A percentile compares a stretch with the other conserved stretches of the same genome.
These are phyloP conservation scores for Phycomyces blakesleeanus DNA, from an alignment of 192 early-diverging fungal species.

Conservation along the genomic window DNA sequence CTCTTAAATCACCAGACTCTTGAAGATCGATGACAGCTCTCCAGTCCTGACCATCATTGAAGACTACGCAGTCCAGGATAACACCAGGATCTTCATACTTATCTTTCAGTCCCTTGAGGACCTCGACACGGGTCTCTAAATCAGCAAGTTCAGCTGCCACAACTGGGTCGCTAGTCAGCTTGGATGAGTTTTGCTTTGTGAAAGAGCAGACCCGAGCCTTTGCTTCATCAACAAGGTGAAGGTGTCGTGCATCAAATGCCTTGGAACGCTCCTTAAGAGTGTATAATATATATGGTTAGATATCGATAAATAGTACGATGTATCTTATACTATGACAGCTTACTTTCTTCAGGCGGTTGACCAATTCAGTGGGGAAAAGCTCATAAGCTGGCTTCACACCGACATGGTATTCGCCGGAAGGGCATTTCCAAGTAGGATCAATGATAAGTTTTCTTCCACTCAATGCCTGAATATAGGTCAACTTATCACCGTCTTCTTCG, in stretches of 20 bases:
- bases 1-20: conserved; percentile 72
- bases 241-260: conserved; percentile 48
- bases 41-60: conserved; percentile 88
- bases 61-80: conserved; percentile 77
- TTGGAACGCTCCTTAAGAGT: conserved; percentile 42
- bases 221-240: conserved; percentile 37
- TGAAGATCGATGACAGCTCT: conserved; percentile 75
- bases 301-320: not conserved
- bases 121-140: conserved; percentile 59
- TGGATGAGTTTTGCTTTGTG: conserved; percentile 32
- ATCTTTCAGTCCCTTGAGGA: conserved; percentile 55
- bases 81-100: conserved; percentile 76
- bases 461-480: conserved; percentile 55
- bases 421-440: conserved; percentile 70
- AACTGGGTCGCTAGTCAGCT: conserved; percentile 32
- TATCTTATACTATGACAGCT: no score
- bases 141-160: conserved; percentile 51
- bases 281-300: conserved; percentile 19
- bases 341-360: conserved; percentile 51
- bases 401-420: conserved; percentile 78
- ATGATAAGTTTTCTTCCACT: conserved; percentile 75
- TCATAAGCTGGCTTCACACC: conserved; percentile 78
- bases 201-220: conserved; percentile 47
- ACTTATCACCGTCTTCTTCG: conserved; percentile 39
- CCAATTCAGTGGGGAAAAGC: conserved; percentile 62